Conservation (phyloP, 1,284 basidiomycete genomes). For the Ustilago curta region DNA sequence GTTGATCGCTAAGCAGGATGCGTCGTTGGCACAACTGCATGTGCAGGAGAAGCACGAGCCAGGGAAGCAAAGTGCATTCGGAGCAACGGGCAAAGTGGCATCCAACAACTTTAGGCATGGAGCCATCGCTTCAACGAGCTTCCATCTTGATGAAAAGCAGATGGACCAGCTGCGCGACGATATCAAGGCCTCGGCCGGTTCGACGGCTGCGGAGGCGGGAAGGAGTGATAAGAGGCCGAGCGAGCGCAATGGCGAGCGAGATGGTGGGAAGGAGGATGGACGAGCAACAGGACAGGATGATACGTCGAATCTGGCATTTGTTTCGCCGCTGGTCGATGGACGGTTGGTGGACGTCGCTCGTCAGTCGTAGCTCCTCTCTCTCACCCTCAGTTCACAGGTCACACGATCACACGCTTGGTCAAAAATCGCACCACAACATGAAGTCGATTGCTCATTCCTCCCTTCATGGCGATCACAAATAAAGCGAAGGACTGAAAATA, state of each 20-base stretch:
- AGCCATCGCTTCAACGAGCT: slow-evolving; percentile 15
- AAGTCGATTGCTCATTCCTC: background rate
- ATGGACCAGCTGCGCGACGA: slow-evolving; percentile 31
- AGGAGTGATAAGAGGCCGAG: background rate
- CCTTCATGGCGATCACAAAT: slow-evolving; percentile 16
- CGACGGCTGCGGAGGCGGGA: background rate
- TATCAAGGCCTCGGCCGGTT: slow-evolving; percentile 16
- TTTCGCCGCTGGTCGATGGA: slow-evolving; percentile 57
- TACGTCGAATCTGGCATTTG: slow-evolving; percentile 53
- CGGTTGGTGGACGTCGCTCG: slow-evolving; percentile 56
- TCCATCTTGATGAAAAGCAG: slow-evolving; percentile 30
- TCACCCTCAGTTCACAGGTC: too few relatives aligned
- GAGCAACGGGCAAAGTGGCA: background rate
- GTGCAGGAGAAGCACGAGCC: background rate
- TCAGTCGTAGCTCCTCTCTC: background rate
- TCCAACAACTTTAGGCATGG: slow-evolving; percentile 23
- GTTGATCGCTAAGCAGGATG: slow-evolving; percentile 13
- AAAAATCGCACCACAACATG: background rate
- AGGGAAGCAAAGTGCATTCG: slow-evolving; percentile 1
- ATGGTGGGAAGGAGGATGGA: background rate
- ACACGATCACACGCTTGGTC: slow-evolving; percentile 3
- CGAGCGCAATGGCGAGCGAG: background rate
- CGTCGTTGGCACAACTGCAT: slow-evolving; percentile 1
- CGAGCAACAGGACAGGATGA: slow-evolving; percentile 15
- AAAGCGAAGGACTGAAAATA: slow-evolving; percentile 64